These are phyloP conservation scores for Agrostemma githago DNA, from an alignment of 148 eudicot species.

Conservation along the genomic window DNA sequence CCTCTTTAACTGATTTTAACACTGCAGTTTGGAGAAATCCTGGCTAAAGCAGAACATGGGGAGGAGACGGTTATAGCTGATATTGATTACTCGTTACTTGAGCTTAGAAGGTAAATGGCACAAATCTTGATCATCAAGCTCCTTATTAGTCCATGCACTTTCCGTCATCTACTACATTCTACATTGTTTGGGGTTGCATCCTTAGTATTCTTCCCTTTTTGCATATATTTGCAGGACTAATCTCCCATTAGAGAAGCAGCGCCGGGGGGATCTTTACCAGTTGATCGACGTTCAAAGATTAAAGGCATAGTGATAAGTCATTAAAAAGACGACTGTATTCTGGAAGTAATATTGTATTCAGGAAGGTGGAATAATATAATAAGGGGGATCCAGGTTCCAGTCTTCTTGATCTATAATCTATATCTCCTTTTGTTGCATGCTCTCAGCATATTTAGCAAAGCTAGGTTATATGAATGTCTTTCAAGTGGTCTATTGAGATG, in stretches of 20 bases:
- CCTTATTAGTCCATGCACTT: not conserved
- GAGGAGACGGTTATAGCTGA: slow-evolving; percentile 67
- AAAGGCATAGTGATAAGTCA: slow-evolving; percentile 21
- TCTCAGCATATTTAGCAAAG: not conserved
- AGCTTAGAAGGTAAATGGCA: slow-evolving; percentile 58
- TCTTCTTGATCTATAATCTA: not conserved
- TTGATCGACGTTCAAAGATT: slow-evolving; percentile 73
- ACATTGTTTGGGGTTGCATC: not conserved
- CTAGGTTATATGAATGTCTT: not conserved
- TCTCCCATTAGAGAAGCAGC: slow-evolving; percentile 85
- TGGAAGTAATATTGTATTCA: not conserved
- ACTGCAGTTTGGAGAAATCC: slow-evolving; percentile 80
- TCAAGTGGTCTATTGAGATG: not conserved
- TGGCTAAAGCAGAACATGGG: slow-evolving; percentile 79
- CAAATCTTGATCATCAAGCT: not conserved
- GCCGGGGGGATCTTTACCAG: slow-evolving; percentile 90
- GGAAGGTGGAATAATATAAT: not conserved
- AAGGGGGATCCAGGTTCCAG: not conserved
- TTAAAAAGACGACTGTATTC: not conserved
- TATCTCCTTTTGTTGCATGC: not conserved
- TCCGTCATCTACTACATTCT: not conserved
- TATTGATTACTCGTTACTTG: slow-evolving; percentile 67
- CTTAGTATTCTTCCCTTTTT: not conserved
- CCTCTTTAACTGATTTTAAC: not conserved
- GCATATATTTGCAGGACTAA: slow-evolving; percentile 41